Evolutionary conservation across 495 filamentous ascomycete species (phyloP), one percentile per base, ranked within the genome.

Genomic region (Aspergillus sparsus): DNA sequence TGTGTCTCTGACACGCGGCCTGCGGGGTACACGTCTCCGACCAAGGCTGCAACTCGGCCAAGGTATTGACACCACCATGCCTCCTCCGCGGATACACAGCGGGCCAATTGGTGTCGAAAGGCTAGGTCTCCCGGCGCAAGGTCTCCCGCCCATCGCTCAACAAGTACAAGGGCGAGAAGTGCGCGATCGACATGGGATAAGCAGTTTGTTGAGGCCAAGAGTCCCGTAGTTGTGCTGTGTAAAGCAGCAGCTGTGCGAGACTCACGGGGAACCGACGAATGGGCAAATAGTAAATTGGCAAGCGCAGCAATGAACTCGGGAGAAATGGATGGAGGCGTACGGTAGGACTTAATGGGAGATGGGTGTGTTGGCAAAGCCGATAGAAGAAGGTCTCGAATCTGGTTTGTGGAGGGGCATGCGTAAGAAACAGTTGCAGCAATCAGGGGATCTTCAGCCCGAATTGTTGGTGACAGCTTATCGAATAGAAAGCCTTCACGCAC

Each of bases 401-500:
- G 66, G 0, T 66, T 49, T 2, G 72, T 60, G 8, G 74, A 78
- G 2, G 68, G 67, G 18, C 74, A 71, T 6, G 82, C 82, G 53
- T 77, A 81, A 0, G 82, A 72, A 3, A 70, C 63, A 5, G 82
- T 88, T 4, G 82, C 85, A 15, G 80, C 77, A n/a, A 82, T 62
- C n/a, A 94, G 69, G 1, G 92, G 89, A 66, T 86, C 76, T 62
- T 82, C 78, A 16, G 83, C 78, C 36, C 87, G 82, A 15, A 88
- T 70, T 3, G 74, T 65, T 12, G 65, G 47, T 0, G 82, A 76
- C 18, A 96, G 77, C 34, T 76, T 83, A 71, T 86, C 82, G 71
- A 87, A 91, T 35, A 94, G 73, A 10, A 85, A 84, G 0, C 92
- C 92, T 69, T 96, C 92, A 16, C 91, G 80, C 57, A 95, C 90